Evolutionary conservation across 345 rosid species (phyloP), one percentile per base, ranked within the genome.

Genomic region (Gossypium ekmanianum): DNA sequence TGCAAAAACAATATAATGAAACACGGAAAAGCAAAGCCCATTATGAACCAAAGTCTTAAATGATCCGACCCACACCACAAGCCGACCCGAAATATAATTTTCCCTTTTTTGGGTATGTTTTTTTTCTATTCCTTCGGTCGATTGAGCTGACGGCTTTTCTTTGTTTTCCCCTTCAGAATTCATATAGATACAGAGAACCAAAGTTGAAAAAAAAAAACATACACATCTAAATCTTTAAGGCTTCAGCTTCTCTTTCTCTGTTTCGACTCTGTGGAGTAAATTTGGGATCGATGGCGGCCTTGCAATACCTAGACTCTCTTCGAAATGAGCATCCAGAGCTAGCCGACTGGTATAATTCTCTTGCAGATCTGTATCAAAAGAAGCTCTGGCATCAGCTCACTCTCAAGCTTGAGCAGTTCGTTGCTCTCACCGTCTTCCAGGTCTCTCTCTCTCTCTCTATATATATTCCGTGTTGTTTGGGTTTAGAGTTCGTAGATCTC

Each of bases 301-400:
- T 96, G 50, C 87, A 90, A 44, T 93, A 93, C 85, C 78, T 93
- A 80, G 98, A 96, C 61, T 75, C 94, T 48, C 85, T 81, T 70
- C 87, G 93, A 68, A 88, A 56, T 68, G 83, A 84, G 67, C 88
- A 90, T 56, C 98, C 98, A 10, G 99, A 96, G 80, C 88, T 89
- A 20, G 85, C 83, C n/a, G 98, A 93, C 39, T 96, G 99, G 99
- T 93, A 80, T 90, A 87, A 85, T 84, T 79, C 94, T 34, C 81
- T 96, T 7, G 91, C 96, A 78, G 97, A 96, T 89, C 97, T 96
- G 84, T 96, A 96, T 80, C 92, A 92, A 87, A 89, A 84, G 88
- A 96, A 96, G 92, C 99, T 96, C n/a, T 96, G 99, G 98, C 97
- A 96, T 76, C 97, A 96, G 82, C 98, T 96, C 77, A 87, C 98